These are phyloP conservation scores for Plasmodium cynomolgi DNA, from an alignment of 169 alveolate species.

Conservation along the genomic window DNA sequence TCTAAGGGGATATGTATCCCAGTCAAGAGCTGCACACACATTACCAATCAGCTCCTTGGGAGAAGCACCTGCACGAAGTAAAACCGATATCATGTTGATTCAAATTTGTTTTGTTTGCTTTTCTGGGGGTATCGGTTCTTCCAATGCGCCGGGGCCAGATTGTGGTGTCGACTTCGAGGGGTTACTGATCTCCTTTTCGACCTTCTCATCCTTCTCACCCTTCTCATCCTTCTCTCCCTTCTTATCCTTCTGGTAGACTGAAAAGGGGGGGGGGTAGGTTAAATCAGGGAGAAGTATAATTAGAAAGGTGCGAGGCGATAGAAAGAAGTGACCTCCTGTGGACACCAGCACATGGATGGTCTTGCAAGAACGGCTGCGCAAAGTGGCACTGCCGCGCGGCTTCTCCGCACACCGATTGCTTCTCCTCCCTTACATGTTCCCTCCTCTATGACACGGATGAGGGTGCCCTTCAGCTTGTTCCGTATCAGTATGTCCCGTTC, in stretches of 20 bases:
- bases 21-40: neutral
- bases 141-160: constrained; percentile 21
- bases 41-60: neutral
- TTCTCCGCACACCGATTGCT: neutral
- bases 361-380: neutral
- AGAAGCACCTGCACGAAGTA: neutral
- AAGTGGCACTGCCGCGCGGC: neutral
- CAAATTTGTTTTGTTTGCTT: neutral
- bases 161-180: neutral
- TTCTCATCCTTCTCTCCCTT: neutral
- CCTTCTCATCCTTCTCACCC: constrained; percentile 12
- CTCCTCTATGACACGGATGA: constrained; percentile 45
- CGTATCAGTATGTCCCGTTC: constrained; percentile 11
- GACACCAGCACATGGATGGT: neutral
- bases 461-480: constrained; percentile 4
- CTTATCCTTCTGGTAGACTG: constrained; percentile 38
- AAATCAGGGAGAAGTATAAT: neutral
- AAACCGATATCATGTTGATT: neutral
- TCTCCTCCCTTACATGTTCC: constrained; percentile 5
- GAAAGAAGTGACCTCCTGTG: neutral
- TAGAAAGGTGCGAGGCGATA: neutral
- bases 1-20: neutral
- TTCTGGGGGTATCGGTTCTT: neutral
- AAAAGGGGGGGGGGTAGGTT: neutral
- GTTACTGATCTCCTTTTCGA: neutral